phyloP scores from a whole-genome alignment of 495 filamentous ascomycete species.

The Hyaloscypha hepaticicola region DNA sequence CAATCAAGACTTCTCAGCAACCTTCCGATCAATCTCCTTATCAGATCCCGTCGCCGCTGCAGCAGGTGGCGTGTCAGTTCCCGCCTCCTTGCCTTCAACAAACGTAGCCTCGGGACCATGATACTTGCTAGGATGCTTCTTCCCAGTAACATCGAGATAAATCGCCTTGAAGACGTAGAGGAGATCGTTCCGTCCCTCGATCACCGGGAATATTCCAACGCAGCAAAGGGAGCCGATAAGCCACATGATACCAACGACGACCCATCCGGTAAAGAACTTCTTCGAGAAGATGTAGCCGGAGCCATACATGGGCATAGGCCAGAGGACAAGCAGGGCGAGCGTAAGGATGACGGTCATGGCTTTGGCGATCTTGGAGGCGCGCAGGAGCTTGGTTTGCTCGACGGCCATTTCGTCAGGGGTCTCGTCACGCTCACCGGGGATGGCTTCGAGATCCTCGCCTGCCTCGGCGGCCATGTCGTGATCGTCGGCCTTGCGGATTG shows the following conservation, averaged over 20 bases:
- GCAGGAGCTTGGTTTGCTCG: slow-evolving; percentile 53
- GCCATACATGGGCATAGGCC: slow-evolving; percentile 96
- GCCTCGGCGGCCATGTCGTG: slow-evolving; percentile 35
- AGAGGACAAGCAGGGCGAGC: slow-evolving; percentile 74
- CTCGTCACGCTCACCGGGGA: slow-evolving; percentile 21
- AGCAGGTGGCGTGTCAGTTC: slow-evolving; percentile 20
- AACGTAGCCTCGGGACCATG: slow-evolving; percentile 25
- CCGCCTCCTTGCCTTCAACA: slow-evolving; percentile 26
- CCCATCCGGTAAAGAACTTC: slow-evolving; percentile 81
- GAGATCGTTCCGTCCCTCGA: slow-evolving; percentile 51
- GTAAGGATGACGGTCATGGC: slow-evolving; percentile 72
- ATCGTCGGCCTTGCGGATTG: slow-evolving; percentile 74
- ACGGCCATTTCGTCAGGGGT: slow-evolving; percentile 19
- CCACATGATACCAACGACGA: slow-evolving; percentile 73
- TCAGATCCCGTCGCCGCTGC: slow-evolving; percentile 24
- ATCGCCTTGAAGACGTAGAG: slow-evolving; percentile 63
- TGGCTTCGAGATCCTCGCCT: slow-evolving; percentile 27
- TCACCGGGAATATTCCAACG: slow-evolving; percentile 30
- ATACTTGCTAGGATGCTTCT: slow-evolving; percentile 22
- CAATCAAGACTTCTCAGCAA: slow-evolving; percentile 15
- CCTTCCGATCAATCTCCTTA: slow-evolving; percentile 1
- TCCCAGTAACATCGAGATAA: slow-evolving; percentile 56
- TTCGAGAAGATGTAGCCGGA: slow-evolving; percentile 73
- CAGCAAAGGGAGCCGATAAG: slow-evolving; percentile 57
- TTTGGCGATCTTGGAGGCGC: slow-evolving; percentile 77